These are phyloP conservation scores for Talaromyces funiculosus DNA, from an alignment of 2,329 filamentous ascomycete genomes.

Conservation along the genomic window DNA sequence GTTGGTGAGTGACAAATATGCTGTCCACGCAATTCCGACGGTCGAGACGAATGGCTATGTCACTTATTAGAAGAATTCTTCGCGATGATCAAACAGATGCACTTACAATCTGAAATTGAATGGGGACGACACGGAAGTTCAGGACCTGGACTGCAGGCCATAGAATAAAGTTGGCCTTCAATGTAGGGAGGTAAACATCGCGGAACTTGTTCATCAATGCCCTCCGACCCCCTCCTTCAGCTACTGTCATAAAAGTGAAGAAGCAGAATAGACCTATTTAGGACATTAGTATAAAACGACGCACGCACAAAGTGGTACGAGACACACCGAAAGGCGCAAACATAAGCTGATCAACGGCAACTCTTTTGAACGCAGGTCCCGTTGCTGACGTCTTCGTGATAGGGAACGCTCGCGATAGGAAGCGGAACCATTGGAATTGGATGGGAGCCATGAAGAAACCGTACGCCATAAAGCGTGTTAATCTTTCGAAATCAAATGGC, in stretches of 20 bases:
- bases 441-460: conserved; percentile 93
- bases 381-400: conserved; percentile 71
- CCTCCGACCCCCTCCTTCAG: conserved; percentile 80
- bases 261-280: conserved; percentile 67
- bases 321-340: conserved; percentile 79
- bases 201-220: conserved; percentile 78
- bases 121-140: conserved; percentile 92
- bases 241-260: conserved; percentile 93
- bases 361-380: conserved; percentile 76
- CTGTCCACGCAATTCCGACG: conserved; percentile 94
- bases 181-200: conserved; percentile 86
- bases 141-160: conserved; percentile 96
- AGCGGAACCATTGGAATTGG: conserved; percentile 93
- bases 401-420: conserved; percentile 75
- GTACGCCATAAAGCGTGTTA: conserved; percentile 95
- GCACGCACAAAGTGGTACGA: background rate
- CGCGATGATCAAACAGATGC: background rate
- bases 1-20: conserved; percentile 89
- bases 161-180: conserved; percentile 92
- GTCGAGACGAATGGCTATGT: conserved; percentile 87
- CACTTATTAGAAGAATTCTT: conserved; percentile 1
- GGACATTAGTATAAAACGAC: conserved; percentile 6
- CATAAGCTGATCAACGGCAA: conserved; percentile 85
- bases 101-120: conserved; percentile 93
- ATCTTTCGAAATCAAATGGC: conserved; percentile 89